Percentiles rank a stretch among this genome's conserved stretches.
Evolutionary conservation across 352 stramenopile genomes (phyloP).

Genomic region (Phytophthora quininea): DNA sequence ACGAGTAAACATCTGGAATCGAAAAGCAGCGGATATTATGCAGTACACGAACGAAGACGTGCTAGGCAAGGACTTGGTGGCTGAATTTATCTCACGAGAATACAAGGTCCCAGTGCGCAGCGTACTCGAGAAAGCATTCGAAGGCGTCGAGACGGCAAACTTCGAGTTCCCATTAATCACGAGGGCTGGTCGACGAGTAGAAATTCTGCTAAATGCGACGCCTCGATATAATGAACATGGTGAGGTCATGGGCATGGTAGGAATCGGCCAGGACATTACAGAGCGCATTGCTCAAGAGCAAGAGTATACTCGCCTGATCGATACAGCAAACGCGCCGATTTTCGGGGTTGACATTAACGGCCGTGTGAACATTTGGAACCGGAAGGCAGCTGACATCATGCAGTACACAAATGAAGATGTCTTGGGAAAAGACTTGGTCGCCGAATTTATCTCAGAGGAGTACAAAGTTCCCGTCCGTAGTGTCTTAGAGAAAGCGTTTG

Average conservation of each 20-base stretch:
- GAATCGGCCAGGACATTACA: conserved; percentile 31
- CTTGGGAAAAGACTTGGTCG: conserved; percentile 62
- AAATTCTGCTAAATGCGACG: conserved; percentile 28
- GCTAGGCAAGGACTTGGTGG: conserved; percentile 58
- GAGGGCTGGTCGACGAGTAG: conserved; percentile 20
- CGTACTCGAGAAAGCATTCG: conserved; percentile 32
- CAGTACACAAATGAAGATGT: conserved; percentile 77
- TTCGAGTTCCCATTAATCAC: conserved; percentile 53
- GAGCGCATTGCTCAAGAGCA: conserved; percentile 72
- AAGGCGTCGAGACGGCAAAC: conserved; percentile 48
- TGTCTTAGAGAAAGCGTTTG: conserved; percentile 48
- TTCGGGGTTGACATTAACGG: conserved; percentile 57
- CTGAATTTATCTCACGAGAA: conserved; percentile 64
- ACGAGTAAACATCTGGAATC: conserved; percentile 61
- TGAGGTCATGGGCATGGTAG: conserved; percentile 24
- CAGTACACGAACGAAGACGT: conserved; percentile 51
- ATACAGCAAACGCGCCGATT: conserved; percentile 84
- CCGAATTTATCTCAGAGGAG: conserved; percentile 65
- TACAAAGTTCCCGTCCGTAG: conserved; percentile 38
- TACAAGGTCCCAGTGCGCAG: conserved; percentile 39
- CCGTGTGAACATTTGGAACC: conserved; percentile 65
- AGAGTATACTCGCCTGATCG: conserved; percentile 74
- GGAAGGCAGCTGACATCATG: conserved; percentile 67
- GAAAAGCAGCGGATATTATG: conserved; percentile 58
- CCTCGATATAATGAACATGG: conserved; percentile 23